Percentiles rank a stretch among this genome's conserved stretches.
Conservation (phyloP, 2,329 filamentous ascomycete genomes). For the Cytospora chrysosperma region DNA sequence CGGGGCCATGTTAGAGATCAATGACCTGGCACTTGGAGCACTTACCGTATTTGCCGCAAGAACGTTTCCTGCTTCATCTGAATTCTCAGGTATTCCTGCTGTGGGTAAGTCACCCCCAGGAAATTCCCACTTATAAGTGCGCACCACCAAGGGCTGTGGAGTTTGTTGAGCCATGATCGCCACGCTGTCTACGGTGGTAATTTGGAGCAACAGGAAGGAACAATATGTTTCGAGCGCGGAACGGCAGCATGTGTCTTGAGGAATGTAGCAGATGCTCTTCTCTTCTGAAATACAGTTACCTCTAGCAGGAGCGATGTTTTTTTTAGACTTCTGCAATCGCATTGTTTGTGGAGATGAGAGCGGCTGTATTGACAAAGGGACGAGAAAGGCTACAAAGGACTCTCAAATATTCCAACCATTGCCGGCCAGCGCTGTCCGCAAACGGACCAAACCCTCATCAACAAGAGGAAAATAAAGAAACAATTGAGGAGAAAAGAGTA, state of each 20-base stretch:
- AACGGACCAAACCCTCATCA: not conserved
- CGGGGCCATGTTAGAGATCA: not conserved
- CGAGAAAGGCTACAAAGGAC: slow-evolving; percentile 8
- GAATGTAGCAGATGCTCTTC: not conserved
- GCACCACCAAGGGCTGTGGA: not conserved
- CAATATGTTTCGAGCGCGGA: too few species aligned
- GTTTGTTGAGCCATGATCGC: not conserved
- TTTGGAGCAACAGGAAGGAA: not conserved
- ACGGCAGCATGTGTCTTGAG: not conserved
- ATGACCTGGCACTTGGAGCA: not conserved
- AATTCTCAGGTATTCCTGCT: not conserved
- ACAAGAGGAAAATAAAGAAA: not conserved
- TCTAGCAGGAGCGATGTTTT: not conserved
- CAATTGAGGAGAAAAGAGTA: not conserved
- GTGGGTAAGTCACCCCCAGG: not conserved
- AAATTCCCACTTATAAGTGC: not conserved
- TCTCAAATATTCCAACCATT: not conserved
- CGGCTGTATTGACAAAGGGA: not conserved
- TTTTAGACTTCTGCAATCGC: not conserved
- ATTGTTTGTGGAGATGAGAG: not conserved
- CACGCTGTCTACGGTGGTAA: not conserved
- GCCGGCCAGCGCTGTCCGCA: not conserved
- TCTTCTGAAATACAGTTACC: not conserved
- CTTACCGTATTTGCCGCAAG: not conserved
- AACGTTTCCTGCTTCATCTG: not conserved